Conservation (phyloP, 202 grass and related monocot genomes). For the Bolboschoenoplectus hybrid region DNA sequence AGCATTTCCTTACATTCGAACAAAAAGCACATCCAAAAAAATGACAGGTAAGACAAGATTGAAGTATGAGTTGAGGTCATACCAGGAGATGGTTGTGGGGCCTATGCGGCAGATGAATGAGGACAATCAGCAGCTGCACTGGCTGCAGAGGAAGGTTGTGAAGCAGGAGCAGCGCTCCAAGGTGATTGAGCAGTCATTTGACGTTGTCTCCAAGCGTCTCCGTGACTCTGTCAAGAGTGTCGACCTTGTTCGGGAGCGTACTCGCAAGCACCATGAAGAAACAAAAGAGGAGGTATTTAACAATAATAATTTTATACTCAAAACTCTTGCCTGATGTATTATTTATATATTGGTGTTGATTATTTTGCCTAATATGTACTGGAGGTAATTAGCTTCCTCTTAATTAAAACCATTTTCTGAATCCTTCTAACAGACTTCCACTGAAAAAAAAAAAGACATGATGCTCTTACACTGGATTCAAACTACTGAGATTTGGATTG, state of each 20-base stretch:
- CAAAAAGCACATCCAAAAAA: conserved; percentile 9
- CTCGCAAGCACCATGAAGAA: conserved; percentile 77
- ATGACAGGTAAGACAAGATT: conserved; percentile 63
- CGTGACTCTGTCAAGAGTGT: conserved; percentile 67
- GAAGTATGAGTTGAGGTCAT: conserved; percentile 86
- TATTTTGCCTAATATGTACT: not conserved
- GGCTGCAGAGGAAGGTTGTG: conserved; percentile 73
- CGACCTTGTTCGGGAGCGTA: conserved; percentile 58
- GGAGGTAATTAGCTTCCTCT: not conserved
- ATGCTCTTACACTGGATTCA: not conserved
- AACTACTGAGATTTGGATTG: not conserved
- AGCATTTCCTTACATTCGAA: conserved; percentile 1
- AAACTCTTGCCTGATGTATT: conserved; percentile 15
- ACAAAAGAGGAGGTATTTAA: conserved; percentile 74
- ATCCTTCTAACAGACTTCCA: not conserved
- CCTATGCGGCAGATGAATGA: conserved; percentile 91
- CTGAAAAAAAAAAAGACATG: not conserved
- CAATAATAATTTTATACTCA: conserved; percentile 23
- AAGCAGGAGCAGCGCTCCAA: conserved; percentile 68
- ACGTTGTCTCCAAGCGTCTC: conserved; percentile 55
- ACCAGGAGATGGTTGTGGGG: conserved; percentile 86
- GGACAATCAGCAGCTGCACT: conserved; percentile 78
- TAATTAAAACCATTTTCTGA: not conserved
- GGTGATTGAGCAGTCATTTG: conserved; percentile 66
- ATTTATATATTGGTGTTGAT: not conserved